Evolutionary conservation across 139 green algal genomes (phyloP).

Genomic region (Parachlorella kessleri): DNA sequence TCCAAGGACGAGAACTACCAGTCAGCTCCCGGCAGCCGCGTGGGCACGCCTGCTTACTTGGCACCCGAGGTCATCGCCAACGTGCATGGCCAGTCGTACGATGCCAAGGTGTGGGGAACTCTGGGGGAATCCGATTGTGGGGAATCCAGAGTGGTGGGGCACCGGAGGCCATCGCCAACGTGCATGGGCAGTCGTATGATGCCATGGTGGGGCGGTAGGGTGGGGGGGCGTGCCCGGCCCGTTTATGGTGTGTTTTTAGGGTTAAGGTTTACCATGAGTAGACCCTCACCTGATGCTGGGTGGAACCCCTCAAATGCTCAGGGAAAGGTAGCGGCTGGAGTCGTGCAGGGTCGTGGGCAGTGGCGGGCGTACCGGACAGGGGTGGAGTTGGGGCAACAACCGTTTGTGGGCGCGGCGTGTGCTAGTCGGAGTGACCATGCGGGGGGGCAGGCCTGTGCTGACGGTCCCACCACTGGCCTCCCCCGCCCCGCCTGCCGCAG

Average conservation of each 20-base stretch:
- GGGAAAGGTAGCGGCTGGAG: too few relatives aligned
- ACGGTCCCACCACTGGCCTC: not conserved
- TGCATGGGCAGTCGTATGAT: not conserved
- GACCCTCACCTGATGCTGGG: too few relatives aligned
- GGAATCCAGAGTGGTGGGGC: too few relatives aligned
- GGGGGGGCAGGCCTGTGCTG: not conserved
- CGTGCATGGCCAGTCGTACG: slow-evolving; percentile 78
- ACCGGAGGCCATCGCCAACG: too few relatives aligned
- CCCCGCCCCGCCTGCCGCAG: not conserved
- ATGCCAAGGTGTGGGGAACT: slow-evolving; percentile 77
- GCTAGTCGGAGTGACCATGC: not conserved
- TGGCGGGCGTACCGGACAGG: too few relatives aligned
- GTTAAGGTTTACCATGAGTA: not conserved
- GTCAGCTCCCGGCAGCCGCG: slow-evolving; percentile 75
- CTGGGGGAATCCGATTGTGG: too few relatives aligned
- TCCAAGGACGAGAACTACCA: slow-evolving; percentile 78
- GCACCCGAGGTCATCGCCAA: slow-evolving; percentile 93
- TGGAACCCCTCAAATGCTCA: too few relatives aligned
- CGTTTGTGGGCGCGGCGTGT: too few relatives aligned
- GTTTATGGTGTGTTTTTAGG: not conserved
- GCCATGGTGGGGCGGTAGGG: too few relatives aligned
- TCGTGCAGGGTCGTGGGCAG: too few relatives aligned
- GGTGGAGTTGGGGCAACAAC: too few relatives aligned
- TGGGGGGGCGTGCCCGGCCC: too few relatives aligned
- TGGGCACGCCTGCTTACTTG: slow-evolving; percentile 97